Evolutionary conservation across 2,329 filamentous ascomycete species (phyloP), one percentile per base, ranked within the genome.

Genomic region (Chalara sp.): DNA sequence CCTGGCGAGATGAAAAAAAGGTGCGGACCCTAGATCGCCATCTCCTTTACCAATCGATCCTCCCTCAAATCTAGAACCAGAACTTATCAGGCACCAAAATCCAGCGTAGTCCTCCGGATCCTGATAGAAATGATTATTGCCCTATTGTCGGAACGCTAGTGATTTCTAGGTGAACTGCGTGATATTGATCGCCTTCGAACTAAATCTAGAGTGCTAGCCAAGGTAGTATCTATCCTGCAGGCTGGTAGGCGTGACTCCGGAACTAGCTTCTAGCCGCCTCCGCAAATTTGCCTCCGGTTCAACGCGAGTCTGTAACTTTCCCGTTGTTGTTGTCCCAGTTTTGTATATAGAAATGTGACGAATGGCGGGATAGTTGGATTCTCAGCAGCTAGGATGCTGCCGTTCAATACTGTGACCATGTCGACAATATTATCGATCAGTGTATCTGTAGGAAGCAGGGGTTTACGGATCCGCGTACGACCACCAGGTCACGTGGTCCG

Each of bases 311-410:
- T 40, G 40, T 44, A 52, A 31, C 42, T 28, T 48, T 40, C 28
- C 46, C 6, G 41, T 52, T 28, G 28, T 40, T 44, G 45, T 45
- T n/a, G 40, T 45, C 32, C 46, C 50, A 44, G 50, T 33, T 48
- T 48, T 48, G 41, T 52, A 52, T 10, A 52, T n/a, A 39, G 48
- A 32, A 45, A 52, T n/a, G n/a, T n/a, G n/a, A 48, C 28, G 6
- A 48, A 48, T 21, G n/a, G 46, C 6, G 50, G 46, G 4, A 52
- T 45, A 29, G 41, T 6, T 40, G 13, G 31, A 31, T 48, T 30
- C 37, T 35, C 28, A 28, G 39, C 4, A 11, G 11, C 13, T 32
- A 40, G 28, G 39, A 28, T 48, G 6, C 10, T 39, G n/a, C 2
- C n/a, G 10, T 52, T 43, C 21, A 48, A 48, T 28, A 5, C 39